These are phyloP conservation scores for Fusarium proliferatum DNA, from an alignment of 2,329 filamentous ascomycete species.

Conservation along the genomic window DNA sequence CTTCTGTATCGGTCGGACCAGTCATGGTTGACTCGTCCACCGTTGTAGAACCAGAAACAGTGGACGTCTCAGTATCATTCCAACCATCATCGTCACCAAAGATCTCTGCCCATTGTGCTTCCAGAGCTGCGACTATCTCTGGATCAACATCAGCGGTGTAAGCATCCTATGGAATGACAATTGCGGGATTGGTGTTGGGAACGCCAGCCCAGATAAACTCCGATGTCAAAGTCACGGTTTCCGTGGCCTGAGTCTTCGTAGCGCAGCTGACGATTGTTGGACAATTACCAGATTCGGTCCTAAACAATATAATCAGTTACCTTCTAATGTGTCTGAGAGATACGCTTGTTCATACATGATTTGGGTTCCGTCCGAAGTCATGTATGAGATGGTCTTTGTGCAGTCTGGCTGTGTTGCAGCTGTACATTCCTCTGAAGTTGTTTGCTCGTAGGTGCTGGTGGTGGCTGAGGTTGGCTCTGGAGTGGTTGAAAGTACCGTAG, in stretches of 20 bases:
- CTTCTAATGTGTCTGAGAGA: fast-evolving
- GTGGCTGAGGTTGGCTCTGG: not conserved
- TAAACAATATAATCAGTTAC: not conserved
- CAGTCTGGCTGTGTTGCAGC: not conserved
- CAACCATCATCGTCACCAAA: not conserved
- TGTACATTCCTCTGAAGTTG: not conserved
- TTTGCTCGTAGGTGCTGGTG: not conserved
- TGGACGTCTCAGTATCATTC: not conserved
- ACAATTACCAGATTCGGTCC: fast-evolving
- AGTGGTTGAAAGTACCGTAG: not conserved
- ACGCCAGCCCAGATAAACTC: not conserved
- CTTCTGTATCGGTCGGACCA: not conserved
- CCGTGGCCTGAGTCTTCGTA: fast-evolving
- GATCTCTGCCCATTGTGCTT: not conserved
- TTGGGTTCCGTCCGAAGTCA: not conserved
- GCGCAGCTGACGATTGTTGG: not conserved
- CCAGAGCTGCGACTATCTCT: not conserved
- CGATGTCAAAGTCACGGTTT: not conserved
- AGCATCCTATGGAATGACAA: fast-evolving
- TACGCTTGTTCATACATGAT: not conserved
- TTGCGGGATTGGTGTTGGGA: not conserved
- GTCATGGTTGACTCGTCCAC: not conserved
- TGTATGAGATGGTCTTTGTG: not conserved
- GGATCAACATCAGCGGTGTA: not conserved
- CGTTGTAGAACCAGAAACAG: fast-evolving